A percentile compares a stretch with the other conserved stretches of the same genome.
These are phyloP conservation scores for Podochytrium sp. DNA, from an alignment of 192 early-diverging fungal species.

Conservation along the genomic window DNA sequence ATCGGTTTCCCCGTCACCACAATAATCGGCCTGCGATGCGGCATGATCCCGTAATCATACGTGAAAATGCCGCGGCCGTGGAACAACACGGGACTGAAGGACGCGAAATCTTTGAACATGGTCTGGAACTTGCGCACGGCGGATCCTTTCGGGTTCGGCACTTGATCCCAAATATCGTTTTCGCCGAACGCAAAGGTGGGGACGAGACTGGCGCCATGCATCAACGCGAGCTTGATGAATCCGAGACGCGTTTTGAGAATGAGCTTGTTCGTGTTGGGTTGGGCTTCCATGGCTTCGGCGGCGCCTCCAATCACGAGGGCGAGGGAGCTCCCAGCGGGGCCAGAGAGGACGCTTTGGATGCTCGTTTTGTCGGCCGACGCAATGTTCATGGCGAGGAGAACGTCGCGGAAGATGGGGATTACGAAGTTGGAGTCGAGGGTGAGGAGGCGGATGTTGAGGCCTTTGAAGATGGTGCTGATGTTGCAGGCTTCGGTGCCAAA, in stretches of 20 bases:
- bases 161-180: slow-evolving; percentile 86
- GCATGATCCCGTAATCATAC: slow-evolving; percentile 55
- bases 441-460: slow-evolving; percentile 76
- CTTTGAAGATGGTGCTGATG: slow-evolving; percentile 76
- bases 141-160: slow-evolving; percentile 71
- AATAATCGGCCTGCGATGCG: slow-evolving; percentile 47
- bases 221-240: slow-evolving; percentile 88
- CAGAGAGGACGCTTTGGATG: slow-evolving; percentile 74
- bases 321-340: slow-evolving; percentile 47
- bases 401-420: slow-evolving; percentile 85
- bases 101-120: slow-evolving; percentile 59
- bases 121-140: slow-evolving; percentile 71
- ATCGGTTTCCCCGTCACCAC: slow-evolving; percentile 51
- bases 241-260: slow-evolving; percentile 66
- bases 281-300: slow-evolving; percentile 62
- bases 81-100: slow-evolving; percentile 62
- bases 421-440: slow-evolving; percentile 85
- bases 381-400: slow-evolving; percentile 74
- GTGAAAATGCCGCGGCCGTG: slow-evolving; percentile 62
- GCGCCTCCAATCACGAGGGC: slow-evolving; percentile 94
- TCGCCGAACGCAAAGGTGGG: slow-evolving; percentile 95
- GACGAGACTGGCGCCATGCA: slow-evolving; percentile 78
- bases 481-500: slow-evolving; percentile 82
- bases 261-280: slow-evolving; percentile 31
- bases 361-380: slow-evolving; percentile 76